phyloP scores from a whole-genome alignment of 441 rosid species.

The Metrosideros polymorpha region DNA sequence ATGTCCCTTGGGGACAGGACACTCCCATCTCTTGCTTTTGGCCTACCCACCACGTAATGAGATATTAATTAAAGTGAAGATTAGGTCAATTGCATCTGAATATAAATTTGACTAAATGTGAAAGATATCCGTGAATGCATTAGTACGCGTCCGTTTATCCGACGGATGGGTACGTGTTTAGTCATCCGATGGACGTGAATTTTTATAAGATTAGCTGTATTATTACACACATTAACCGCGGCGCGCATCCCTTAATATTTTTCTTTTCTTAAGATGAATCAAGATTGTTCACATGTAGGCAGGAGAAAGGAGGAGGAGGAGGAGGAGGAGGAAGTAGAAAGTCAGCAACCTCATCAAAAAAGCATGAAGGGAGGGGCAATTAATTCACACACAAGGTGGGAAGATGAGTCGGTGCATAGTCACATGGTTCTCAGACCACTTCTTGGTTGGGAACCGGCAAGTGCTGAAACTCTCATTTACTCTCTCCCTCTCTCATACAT shows the following conservation, averaged over 20 bases:
- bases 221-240: background rate
- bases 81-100: background rate
- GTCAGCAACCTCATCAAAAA: background rate
- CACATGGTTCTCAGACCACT: background rate
- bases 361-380: background rate
- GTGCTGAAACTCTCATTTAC: background rate
- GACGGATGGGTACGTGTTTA: background rate
- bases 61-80: background rate
- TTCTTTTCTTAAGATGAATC: too few relatives aligned
- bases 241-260: background rate
- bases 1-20: background rate
- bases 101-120: background rate
- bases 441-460: background rate
- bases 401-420: background rate
- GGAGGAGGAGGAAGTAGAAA: background rate
- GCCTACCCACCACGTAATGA: background rate
- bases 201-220: too few relatives aligned
- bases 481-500: background rate
- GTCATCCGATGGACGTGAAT: background rate
- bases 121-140: background rate
- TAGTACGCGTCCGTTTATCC: accelerated
- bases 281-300: too few relatives aligned
- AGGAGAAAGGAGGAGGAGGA: background rate
- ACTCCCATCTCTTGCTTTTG: background rate
- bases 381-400: background rate